Base-by-base conservation (phyloP, 164 flowering plant genomes). In the Berberis thunbergii region DNA sequence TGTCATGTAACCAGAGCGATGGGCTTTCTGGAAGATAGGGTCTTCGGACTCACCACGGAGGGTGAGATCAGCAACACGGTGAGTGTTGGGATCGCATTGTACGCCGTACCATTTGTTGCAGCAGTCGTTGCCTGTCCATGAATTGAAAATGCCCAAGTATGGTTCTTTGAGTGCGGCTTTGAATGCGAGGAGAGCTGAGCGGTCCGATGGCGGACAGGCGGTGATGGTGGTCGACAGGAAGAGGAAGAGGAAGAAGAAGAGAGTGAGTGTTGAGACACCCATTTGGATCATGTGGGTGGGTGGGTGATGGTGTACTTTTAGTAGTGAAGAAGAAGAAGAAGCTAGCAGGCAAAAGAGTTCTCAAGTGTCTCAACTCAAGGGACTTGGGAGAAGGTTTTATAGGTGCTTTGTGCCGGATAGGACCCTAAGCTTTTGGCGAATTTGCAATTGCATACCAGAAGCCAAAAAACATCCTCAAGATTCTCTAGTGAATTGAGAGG, bases 11-110 rank as follows among this genome's bases (percentile, higher is more conserved):
- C 98, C 97, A 61, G 96, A 61, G 9, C 85, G 83, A 61, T 68
- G 74, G 7, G 91, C 79, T 41, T 69, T 67, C 12, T 84, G 70
- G 76, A 81, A 83, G 44, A 88, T 80, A 5, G 91, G 94, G 40
- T 90, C 96, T 67, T 89, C 92, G 1, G 96, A 83, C 67, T 89
- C 96, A 55, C 97, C 98, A 0, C 98, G 84, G 45, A 93, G 86
- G 75, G 64, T 85, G 57, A 93, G 76, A 55, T 84, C 98, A 38
- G 86, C 89, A 44, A 93, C 96, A 5, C 81, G 85, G 64, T 62
- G 69, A 6, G 69, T 71, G 6, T 57, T 73, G 13, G 83, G 81
- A 75, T 93, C 96, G 77, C 98, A 93, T 69, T 81, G 80, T 38
- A 93, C 77, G 43, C 98, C 97, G 75, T 86, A 74, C 98, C 98